A percentile compares a stretch with the other conserved stretches of the same genome.
These are phyloP conservation scores for Rhodotorula sp. DNA, from an alignment of 1,284 basidiomycete species.

Conservation along the genomic window DNA sequence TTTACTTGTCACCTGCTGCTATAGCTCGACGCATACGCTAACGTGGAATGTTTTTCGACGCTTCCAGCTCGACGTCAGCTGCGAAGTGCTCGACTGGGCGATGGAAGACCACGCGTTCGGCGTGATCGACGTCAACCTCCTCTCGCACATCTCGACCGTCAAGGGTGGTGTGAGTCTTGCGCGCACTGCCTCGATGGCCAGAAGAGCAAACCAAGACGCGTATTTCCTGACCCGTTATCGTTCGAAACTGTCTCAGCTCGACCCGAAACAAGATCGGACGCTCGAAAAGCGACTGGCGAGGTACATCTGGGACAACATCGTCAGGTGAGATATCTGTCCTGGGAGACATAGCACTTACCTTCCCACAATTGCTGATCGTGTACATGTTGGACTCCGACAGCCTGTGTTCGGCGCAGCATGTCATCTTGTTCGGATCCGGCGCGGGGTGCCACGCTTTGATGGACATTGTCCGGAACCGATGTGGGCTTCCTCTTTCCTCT, in stretches of 20 bases:
- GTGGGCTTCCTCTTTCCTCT: constrained; percentile 54
- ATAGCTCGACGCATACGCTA: no score
- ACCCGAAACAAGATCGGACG: constrained; percentile 52
- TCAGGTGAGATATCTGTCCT: constrained; percentile 59
- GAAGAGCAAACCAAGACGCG: no score
- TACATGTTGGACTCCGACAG: neutral
- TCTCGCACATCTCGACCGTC: constrained; percentile 61
- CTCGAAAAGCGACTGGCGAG: constrained; percentile 63
- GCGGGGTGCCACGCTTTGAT: constrained; percentile 73
- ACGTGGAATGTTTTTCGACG: no score
- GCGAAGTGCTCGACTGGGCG: constrained; percentile 75
- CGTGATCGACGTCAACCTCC: constrained; percentile 83
- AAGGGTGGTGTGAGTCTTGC: constrained; percentile 38
- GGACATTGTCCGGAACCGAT: constrained; percentile 66
- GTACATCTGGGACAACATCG: constrained; percentile 94
- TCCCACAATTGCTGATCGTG: neutral
- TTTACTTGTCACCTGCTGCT: no score
- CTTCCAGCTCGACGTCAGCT: constrained; percentile 86
- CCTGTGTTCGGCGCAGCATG: constrained; percentile 56
- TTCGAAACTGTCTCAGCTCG: constrained; percentile 15
- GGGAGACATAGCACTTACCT: no score
- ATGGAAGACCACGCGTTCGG: constrained; percentile 59
- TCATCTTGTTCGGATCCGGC: constrained; percentile 85
- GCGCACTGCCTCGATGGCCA: no score
- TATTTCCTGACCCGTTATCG: no score